phyloP scores from a whole-genome alignment of 2,329 filamentous ascomycete species.

The Bertia moriformis region DNA sequence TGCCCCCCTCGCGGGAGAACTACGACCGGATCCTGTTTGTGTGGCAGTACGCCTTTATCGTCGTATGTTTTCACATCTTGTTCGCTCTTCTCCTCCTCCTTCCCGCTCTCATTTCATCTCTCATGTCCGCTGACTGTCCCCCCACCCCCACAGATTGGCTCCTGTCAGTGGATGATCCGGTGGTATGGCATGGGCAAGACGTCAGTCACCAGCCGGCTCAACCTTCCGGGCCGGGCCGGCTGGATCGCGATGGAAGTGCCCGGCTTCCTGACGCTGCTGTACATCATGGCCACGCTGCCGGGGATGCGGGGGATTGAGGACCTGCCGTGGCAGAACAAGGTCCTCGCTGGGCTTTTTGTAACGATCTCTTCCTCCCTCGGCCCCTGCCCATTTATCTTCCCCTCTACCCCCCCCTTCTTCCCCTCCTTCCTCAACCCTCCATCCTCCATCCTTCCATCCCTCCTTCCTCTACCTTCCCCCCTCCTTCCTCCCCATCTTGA shows the following conservation, averaged over 20 bases:
- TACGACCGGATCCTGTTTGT: constrained; percentile 34
- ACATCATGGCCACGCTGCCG: constrained; percentile 61
- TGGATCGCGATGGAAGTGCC: constrained; percentile 84
- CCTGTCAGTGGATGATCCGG: constrained; percentile 59
- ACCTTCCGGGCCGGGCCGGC: constrained; percentile 74
- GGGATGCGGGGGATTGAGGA: constrained; percentile 35
- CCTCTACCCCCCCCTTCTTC: no score
- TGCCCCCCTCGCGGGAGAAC: constrained; percentile 41
- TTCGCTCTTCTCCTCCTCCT: no score
- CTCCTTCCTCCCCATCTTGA: constrained; percentile 18
- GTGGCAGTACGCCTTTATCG: constrained; percentile 30
- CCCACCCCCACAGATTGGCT: constrained; percentile 42
- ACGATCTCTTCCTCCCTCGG: no score
- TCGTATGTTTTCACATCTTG: neutral
- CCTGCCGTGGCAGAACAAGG: constrained; percentile 65
- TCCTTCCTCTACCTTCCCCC: constrained; percentile 15
- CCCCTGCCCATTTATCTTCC: no score
- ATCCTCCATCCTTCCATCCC: constrained; percentile 5
- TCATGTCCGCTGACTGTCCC: constrained; percentile 3
- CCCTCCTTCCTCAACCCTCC: neutral
- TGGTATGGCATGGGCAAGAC: constrained; percentile 93
- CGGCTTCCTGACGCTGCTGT: constrained; percentile 63
- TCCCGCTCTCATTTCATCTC: neutral
- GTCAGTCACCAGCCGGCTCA: constrained; percentile 57
- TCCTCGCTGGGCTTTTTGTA: constrained; percentile 55